Base-by-base conservation (phyloP, 2,329 filamentous ascomycete genomes). In the Leptographium galeiforme region DNA sequence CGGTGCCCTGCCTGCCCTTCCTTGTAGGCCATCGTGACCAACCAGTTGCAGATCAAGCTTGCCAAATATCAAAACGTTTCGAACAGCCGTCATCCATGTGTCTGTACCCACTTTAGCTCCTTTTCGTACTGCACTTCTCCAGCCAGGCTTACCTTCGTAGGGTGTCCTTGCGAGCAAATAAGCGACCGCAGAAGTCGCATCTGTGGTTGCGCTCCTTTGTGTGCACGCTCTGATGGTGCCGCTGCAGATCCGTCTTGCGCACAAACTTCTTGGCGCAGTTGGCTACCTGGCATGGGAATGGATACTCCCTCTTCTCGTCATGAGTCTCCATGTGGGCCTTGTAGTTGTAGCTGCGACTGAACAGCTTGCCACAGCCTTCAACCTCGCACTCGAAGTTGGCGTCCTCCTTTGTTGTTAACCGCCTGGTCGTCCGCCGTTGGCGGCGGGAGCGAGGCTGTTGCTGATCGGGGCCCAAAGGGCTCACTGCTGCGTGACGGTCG, bases 261-360 rank as follows among this genome's bases (percentile, higher is more conserved):
- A 88, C 86, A 66, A 95, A 95, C 51, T 79, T 79, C 69, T 85
- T 88, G 59, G 70, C 75, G 68, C 89, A 95, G 51, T 75, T 77
- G 2, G 74, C 66, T 34, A 81, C 70, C 1, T 71, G 70, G 66
- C 89, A 95, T 1, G 75, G 73, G 62, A 88, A 85, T 0, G 83
- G 81, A 61, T 86, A 87, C 61, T 80, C 79, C 54, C 85, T 76
- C 55, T 79, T 76, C 14, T 87, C 81, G 63, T 93, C 82, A 63
- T 95, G 89, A 1, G 83, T 90, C 63, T 90, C 84, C 75, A 90
- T 77, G 65, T 95, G 89, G 34, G 88, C 85, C 63, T 87, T 89
- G 70, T 84, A 88, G 68, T 95, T 95, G 71, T 91, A 94, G 61
- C 81, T 84, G 57, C 89, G 76, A 59, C 87, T 87, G 65, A 95